Evolutionary conservation across 192 early-diverging fungal species (phyloP), one percentile per base, ranked within the genome.

Genomic region (Entrophospora sp.): DNA sequence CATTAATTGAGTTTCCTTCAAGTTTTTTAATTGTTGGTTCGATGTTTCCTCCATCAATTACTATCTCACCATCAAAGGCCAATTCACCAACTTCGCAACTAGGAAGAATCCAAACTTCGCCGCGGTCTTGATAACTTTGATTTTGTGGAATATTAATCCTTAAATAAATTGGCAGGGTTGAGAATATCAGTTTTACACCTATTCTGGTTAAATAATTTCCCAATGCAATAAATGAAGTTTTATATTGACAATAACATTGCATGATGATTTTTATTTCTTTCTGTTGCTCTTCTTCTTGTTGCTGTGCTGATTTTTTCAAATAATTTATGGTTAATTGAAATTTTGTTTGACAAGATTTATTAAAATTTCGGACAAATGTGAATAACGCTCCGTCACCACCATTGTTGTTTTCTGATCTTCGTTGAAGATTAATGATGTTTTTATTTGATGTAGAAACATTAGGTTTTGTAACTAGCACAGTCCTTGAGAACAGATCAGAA

Each of bases 341-440:
- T 27, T 57, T 61, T 8, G 69, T 69, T 16, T 59, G 51, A 31
- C 75, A 71, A 18, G 73, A 38, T 4, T 72, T 42, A 42, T 72
- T 74, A 75, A 90, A 88, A 74, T 90, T 90, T 38, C 88, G 76
- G 20, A 87, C 66, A 68, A 90, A 88, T 9, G 75, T 81, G 56
- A 84, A 71, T 27, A 71, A 61, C 0, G 74, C 75, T 27, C 48
- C 60, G 1, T 75, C 71, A 42, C 70, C 46, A 12, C 20, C n/a
- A 2, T 63, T 42, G 9, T 68, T 24, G 13, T 25, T 45, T 10
- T 32, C 56, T 0, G 79, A 69, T 18, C 36, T 38, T 10, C 82
- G 71, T 55, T 84, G 82, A 18, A 68, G 57, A 48, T 79, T 80
- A 31, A 84, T 58, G 0, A 79, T 72, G 16, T 81, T 53, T 10